Evolutionary conservation across 108 stramenopile species (phyloP).

Genomic region (Skeletonema grethae): DNA sequence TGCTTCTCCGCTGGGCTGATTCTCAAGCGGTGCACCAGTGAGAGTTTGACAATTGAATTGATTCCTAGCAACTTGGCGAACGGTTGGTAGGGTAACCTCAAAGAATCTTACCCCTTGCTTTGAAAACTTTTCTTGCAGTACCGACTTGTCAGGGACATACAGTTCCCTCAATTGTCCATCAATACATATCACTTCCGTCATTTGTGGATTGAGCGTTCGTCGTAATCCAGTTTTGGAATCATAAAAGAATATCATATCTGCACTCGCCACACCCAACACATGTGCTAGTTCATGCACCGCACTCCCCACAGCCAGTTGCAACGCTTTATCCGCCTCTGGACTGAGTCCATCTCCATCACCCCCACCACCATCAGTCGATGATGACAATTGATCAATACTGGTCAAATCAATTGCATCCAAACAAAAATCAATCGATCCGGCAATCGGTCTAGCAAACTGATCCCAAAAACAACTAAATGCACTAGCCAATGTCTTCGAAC

Average conservation of each 20-base stretch:
- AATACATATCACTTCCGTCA: constrained; percentile 39
- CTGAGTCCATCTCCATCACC: background rate
- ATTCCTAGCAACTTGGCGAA: constrained; percentile 52
- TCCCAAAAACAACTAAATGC: constrained; percentile 48
- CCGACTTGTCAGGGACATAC: constrained; percentile 32
- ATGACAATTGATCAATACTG: background rate
- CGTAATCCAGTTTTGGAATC: constrained; percentile 45
- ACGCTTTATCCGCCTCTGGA: constrained; percentile 9
- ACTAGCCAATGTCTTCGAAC: constrained; percentile 33
- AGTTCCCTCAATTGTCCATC: constrained; percentile 24
- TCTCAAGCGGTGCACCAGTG: constrained; percentile 52
- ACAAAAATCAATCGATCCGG: constrained; percentile 52
- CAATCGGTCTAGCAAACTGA: constrained; percentile 51
- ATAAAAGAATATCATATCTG: constrained; percentile 47
- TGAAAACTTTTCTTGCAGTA: constrained; percentile 24
- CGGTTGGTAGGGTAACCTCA: constrained; percentile 54
- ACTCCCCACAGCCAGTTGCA: constrained; percentile 44
- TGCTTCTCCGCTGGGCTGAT: constrained; percentile 30
- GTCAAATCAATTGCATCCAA: constrained; percentile 39
- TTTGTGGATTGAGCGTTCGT: constrained; percentile 43
- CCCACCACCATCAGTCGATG: background rate
- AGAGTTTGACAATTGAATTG: constrained; percentile 53
- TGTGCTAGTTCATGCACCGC: constrained; percentile 54
- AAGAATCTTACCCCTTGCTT: constrained; percentile 46
- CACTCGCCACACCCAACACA: constrained; percentile 49